Conservation (phyloP, 177 flowering plant species). For the Telopea speciosissima region DNA sequence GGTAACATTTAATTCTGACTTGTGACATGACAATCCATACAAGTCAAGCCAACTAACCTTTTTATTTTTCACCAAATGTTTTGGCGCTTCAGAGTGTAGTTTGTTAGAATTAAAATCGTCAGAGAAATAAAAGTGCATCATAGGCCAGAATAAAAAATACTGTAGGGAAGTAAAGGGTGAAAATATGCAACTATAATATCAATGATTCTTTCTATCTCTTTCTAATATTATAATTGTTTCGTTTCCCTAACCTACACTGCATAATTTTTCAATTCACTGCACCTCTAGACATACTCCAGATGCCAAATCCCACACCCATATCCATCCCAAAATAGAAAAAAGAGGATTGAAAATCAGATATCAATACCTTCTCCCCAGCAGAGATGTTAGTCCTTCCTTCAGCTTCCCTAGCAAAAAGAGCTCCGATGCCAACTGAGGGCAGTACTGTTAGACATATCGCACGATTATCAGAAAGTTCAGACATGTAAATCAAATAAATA, state of each 20-base stretch:
- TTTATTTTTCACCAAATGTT: too few relatives aligned
- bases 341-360: not conserved
- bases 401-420: constrained; percentile 93
- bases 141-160: too few relatives aligned
- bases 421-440: constrained; percentile 88
- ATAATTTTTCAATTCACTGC: not conserved
- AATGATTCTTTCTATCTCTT: too few relatives aligned
- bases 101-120: too few relatives aligned
- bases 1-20: too few relatives aligned
- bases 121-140: too few relatives aligned
- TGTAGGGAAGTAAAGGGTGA: too few relatives aligned
- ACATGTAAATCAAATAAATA: not conserved
- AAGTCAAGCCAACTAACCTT: too few relatives aligned
- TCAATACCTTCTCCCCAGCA: constrained; percentile 84
- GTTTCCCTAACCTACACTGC: not conserved
- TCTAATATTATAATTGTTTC: too few relatives aligned
- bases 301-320: not conserved
- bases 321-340: not conserved
- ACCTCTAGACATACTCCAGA: not conserved
- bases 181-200: too few relatives aligned
- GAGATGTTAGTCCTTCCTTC: constrained; percentile 81
- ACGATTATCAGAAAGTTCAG: constrained; percentile 1
- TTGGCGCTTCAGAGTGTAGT: too few relatives aligned
- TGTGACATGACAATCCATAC: too few relatives aligned
- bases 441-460: constrained; percentile 44